phyloP scores from a whole-genome alignment of 129 eudicot genomes.

The Flaveria robusta region DNA sequence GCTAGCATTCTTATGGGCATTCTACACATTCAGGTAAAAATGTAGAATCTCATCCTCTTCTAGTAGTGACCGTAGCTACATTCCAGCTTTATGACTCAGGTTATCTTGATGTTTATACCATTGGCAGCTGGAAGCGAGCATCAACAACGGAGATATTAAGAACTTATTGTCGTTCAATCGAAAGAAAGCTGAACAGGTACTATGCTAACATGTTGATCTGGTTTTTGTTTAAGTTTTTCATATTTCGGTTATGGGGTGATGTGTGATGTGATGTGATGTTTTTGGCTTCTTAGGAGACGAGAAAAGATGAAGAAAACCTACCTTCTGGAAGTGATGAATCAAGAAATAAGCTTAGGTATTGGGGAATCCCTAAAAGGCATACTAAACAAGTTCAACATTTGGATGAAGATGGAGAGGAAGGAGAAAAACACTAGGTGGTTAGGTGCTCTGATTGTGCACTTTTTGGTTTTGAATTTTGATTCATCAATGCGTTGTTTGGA shows the following conservation, averaged over 20 bases:
- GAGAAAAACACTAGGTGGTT: conserved; percentile 43
- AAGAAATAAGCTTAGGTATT: conserved; percentile 47
- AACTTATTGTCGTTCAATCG: conserved; percentile 49
- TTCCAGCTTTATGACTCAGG: neutral
- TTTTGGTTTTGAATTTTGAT: neutral
- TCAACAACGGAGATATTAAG: conserved; percentile 67
- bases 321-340: conserved; percentile 50
- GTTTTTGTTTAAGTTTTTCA: neutral
- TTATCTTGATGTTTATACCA: neutral
- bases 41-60: neutral
- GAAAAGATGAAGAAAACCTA: conserved; percentile 41
- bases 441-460: neutral
- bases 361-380: conserved; percentile 57
- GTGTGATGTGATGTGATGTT: neutral
- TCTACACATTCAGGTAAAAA: conserved; percentile 78
- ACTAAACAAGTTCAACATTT: conserved; percentile 36
- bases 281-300: conserved; percentile 34
- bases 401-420: conserved; percentile 45
- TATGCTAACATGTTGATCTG: neutral
- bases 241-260: conserved; percentile 6
- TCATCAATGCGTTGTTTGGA: conserved; percentile 7
- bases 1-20: conserved; percentile 87
- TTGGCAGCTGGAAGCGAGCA: conserved; percentile 87
- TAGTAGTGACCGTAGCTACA: neutral
- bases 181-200: conserved; percentile 56